Percentiles rank a stretch among this genome's conserved stretches.
Conservation (phyloP, 2,329 filamentous ascomycete species). For the Helotiales sp. region DNA sequence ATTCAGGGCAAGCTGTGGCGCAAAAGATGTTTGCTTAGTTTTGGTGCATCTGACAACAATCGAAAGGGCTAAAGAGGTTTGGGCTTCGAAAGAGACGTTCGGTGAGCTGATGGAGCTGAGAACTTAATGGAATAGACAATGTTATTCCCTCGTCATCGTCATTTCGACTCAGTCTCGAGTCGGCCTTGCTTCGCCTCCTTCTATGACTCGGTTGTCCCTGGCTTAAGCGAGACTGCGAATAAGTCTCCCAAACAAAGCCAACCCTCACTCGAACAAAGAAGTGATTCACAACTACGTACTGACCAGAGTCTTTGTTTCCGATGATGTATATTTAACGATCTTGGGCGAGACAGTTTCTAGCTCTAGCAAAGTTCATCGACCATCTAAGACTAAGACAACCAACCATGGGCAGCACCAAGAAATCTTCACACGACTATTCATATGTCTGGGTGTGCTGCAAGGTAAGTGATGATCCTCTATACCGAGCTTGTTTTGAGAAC, state of each 20-base stretch:
- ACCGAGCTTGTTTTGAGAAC: too few relatives aligned
- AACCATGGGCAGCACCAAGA: neutral
- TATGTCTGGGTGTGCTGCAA: constrained; percentile 6
- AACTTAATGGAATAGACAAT: neutral
- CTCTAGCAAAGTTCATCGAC: too few relatives aligned
- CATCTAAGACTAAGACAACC: too few relatives aligned
- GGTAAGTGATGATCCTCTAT: neutral
- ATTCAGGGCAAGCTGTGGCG: neutral
- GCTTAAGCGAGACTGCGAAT: constrained; percentile 1
- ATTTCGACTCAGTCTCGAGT: neutral
- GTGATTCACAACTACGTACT: neutral
- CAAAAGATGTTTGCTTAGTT: neutral
- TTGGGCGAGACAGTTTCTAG: neutral
- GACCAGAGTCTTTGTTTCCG: neutral
- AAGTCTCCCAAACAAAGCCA: constrained; percentile 9
- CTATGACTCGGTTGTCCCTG: neutral
- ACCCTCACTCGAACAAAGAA: neutral
- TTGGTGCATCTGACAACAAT: neutral
- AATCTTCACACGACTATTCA: neutral
- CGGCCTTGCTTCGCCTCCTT: constrained; percentile 7
- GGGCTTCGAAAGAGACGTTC: neutral
- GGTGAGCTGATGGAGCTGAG: neutral
- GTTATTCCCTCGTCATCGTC: neutral
- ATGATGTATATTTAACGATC: neutral
- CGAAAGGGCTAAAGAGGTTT: neutral